Evolutionary conservation across 2,329 filamentous ascomycete species (phyloP).

Genomic region (Pestalotiopsis fici): DNA sequence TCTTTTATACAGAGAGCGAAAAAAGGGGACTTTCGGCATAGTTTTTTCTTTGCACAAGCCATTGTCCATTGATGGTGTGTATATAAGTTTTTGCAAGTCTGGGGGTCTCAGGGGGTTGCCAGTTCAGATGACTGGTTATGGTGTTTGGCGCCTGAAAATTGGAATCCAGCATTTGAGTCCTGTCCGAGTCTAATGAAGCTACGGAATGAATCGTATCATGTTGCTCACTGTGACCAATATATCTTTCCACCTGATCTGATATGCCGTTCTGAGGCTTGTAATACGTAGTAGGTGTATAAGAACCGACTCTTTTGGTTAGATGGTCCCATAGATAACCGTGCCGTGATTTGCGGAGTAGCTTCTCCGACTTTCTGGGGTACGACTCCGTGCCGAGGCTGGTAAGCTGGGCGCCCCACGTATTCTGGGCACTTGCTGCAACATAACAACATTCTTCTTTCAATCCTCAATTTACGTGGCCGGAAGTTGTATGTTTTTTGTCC

Average conservation of each 20-base stretch:
- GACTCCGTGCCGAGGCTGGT: not conserved
- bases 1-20: conserved; percentile 95
- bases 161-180: not conserved
- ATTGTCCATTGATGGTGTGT: not conserved
- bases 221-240: not conserved
- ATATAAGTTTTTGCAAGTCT: not conserved
- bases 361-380: not conserved
- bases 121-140: not conserved
- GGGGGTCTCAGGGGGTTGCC: conserved; percentile 15
- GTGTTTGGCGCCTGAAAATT: not conserved
- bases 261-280: not conserved
- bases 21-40: conserved; percentile 79
- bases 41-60: not conserved
- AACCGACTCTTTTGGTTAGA: not conserved
- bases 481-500: not conserved
- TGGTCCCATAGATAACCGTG: not conserved
- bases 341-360: not conserved
- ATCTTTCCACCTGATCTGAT: not conserved
- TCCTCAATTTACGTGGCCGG: not conserved
- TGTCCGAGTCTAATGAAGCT: not conserved
- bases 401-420: not conserved
- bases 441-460: not conserved
- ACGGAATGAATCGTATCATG: not conserved
- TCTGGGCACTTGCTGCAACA: not conserved
- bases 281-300: not conserved